Evolutionary conservation across 768 basidiomycete species (phyloP).

Genomic region (Naganishia friedmannii): DNA sequence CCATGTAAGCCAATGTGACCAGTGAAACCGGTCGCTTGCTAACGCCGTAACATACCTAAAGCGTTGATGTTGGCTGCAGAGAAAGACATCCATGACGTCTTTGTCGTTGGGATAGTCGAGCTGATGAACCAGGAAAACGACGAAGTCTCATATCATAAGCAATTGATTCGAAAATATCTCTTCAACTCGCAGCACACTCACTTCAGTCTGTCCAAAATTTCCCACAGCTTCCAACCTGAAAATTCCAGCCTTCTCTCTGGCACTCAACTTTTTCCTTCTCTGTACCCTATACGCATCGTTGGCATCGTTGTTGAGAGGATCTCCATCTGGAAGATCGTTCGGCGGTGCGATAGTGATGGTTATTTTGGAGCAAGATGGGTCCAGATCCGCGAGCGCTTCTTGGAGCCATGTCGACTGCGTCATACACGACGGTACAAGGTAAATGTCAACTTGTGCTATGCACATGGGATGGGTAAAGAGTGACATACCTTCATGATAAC

Average conservation of each 20-base stretch:
- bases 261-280: slow-evolving; percentile 19
- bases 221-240: slow-evolving; percentile 78
- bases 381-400: slow-evolving; percentile 85
- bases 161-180: not conserved
- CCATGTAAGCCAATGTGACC: not conserved
- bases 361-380: slow-evolving; percentile 79
- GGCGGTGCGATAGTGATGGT: slow-evolving; percentile 76
- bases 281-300: not conserved
- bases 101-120: slow-evolving; percentile 94
- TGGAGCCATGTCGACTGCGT: slow-evolving; percentile 81
- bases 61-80: slow-evolving; percentile 65
- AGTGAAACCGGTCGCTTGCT: too few species aligned
- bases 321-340: slow-evolving; percentile 34
- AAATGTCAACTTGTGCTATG: not conserved
- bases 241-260: slow-evolving; percentile 58
- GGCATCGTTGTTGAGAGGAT: not conserved
- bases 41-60: slow-evolving; percentile 62
- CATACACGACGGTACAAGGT: not conserved
- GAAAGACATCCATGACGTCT: slow-evolving; percentile 85
- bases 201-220: slow-evolving; percentile 81
- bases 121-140: slow-evolving; percentile 52
- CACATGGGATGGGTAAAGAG: not conserved
- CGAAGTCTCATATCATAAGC: not conserved
- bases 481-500: slow-evolving; percentile 73
- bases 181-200: slow-evolving; percentile 42